These are phyloP conservation scores for Fusarium luffae DNA, from an alignment of 2,329 filamentous ascomycete species.

Conservation along the genomic window DNA sequence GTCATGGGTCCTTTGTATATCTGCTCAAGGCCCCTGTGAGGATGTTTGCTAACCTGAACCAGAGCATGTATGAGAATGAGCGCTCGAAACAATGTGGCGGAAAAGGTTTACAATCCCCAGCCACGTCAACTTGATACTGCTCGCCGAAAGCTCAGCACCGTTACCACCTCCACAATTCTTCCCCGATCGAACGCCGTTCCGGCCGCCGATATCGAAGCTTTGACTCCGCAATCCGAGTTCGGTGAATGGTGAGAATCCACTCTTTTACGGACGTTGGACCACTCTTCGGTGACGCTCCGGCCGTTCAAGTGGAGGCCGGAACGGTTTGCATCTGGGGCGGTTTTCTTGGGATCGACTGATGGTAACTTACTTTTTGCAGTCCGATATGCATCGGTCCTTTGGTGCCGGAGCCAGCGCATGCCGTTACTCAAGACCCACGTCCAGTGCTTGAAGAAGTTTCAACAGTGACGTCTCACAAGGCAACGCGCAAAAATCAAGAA, in stretches of 20 bases:
- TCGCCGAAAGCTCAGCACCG: conserved; percentile 46
- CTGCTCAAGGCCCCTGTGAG: not conserved
- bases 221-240: conserved; percentile 30
- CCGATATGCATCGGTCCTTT: conserved; percentile 51
- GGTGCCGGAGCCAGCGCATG: conserved; percentile 43
- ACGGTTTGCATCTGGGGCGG: not conserved
- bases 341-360: not conserved
- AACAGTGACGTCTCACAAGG: conserved; percentile 18
- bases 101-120: conserved; percentile 37
- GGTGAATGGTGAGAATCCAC: conserved; percentile 44
- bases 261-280: not conserved
- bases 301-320: conserved; percentile 1
- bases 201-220: conserved; percentile 35
- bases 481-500: not conserved
- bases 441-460: conserved; percentile 32
- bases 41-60: not conserved
- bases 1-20: conserved; percentile 39
- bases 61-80: conserved; percentile 38
- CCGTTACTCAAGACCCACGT: conserved; percentile 25
- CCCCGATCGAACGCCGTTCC: conserved; percentile 19
- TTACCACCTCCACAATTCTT: conserved; percentile 41
- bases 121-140: conserved; percentile 41
- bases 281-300: not conserved
- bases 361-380: conserved; percentile 32
- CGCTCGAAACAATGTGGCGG: conserved; percentile 7